Conservation (phyloP, 139 green algal species). For the Chlorella sp. region DNA sequence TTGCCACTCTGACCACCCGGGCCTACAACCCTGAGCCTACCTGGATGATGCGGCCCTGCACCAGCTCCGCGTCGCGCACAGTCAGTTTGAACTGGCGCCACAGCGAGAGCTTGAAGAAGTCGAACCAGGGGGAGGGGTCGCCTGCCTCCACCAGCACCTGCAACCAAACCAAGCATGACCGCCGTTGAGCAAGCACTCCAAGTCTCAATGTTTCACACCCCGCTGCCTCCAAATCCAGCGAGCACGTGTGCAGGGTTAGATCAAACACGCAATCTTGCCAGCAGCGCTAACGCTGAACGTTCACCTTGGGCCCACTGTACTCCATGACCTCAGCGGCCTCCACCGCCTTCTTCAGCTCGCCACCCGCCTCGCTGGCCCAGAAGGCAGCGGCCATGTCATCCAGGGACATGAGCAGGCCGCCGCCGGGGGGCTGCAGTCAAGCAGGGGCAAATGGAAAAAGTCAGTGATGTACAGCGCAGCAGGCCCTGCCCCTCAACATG, state of each 20-base stretch:
- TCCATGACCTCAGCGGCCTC: background rate
- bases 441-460: too few relatives aligned
- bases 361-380: background rate
- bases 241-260: too few relatives aligned
- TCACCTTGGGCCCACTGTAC: background rate
- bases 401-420: background rate
- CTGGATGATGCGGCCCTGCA: conserved; percentile 1
- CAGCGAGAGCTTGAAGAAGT: background rate
- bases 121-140: background rate
- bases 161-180: too few relatives aligned
- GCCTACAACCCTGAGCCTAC: background rate
- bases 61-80: background rate
- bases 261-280: too few relatives aligned
- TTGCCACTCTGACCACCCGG: too few relatives aligned
- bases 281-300: too few relatives aligned
- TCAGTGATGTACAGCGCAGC: too few relatives aligned
- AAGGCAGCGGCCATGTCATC: background rate
- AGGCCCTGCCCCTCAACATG: too few relatives aligned
- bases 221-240: too few relatives aligned
- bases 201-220: too few relatives aligned
- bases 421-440: background rate
- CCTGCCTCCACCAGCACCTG: background rate
- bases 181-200: too few relatives aligned
- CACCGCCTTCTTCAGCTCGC: background rate
- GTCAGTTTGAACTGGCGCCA: conserved; percentile 7